A percentile compares a stretch with the other conserved stretches of the same genome.
Conservation (phyloP, 768 basidiomycete species). For the Panaeolus cyanescens region DNA sequence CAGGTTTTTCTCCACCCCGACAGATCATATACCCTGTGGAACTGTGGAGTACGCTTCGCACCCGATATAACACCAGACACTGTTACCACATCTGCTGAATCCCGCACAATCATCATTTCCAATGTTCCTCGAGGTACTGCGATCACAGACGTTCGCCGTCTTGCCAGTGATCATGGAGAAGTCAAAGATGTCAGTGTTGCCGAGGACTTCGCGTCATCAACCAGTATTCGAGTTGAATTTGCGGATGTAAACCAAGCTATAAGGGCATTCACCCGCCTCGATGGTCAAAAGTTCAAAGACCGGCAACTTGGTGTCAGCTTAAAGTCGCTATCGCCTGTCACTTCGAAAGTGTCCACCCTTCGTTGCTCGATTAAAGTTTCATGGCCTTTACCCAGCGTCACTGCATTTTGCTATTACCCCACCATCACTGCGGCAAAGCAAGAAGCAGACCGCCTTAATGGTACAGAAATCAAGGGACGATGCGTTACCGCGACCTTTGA, state of each 20-base stretch:
- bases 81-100: conserved; percentile 41
- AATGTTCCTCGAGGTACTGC: conserved; percentile 38
- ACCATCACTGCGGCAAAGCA: conserved; percentile 43
- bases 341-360: conserved; percentile 8
- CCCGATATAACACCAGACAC: conserved; percentile 27
- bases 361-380: conserved; percentile 35
- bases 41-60: conserved; percentile 34
- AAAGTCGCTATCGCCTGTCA: conserved; percentile 18
- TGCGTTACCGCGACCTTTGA: conserved; percentile 41
- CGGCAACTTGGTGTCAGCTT: conserved; percentile 28
- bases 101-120: conserved; percentile 36
- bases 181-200: conserved; percentile 20
- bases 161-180: conserved; percentile 32
- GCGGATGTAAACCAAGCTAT: conserved; percentile 27
- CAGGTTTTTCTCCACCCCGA: conserved; percentile 20
- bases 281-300: conserved; percentile 27
- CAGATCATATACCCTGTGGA: conserved; percentile 25
- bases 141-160: conserved; percentile 26
- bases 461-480: conserved; percentile 36
- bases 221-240: conserved; percentile 30
- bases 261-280: conserved; percentile 32
- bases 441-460: conserved; percentile 41
- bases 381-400: conserved; percentile 44
- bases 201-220: conserved; percentile 17
- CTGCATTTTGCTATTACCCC: conserved; percentile 50